Evolutionary conservation across 441 rosid species (phyloP).

Genomic region (Dalechampia spathulata): DNA sequence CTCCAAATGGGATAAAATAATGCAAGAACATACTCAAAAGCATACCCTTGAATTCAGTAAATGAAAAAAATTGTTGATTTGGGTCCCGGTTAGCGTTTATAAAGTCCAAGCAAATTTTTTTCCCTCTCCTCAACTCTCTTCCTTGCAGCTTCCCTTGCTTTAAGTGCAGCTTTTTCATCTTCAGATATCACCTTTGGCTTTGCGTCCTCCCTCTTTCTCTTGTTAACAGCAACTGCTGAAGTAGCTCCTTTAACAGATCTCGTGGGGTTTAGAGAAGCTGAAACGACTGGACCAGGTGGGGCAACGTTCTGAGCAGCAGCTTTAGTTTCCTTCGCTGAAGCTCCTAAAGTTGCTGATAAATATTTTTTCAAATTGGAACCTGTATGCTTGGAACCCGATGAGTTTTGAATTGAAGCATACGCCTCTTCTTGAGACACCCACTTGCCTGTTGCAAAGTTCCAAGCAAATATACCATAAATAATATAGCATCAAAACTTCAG

Average conservation of each 20-base stretch:
- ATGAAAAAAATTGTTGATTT: no score
- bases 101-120: slow-evolving; percentile 79
- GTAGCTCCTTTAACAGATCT: slow-evolving; percentile 66
- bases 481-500: not conserved
- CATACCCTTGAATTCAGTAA: slow-evolving; percentile 7
- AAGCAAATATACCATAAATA: slow-evolving; percentile 19
- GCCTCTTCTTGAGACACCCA: slow-evolving; percentile 91
- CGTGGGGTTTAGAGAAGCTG: slow-evolving; percentile 51
- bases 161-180: slow-evolving; percentile 79
- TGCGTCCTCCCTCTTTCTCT: slow-evolving; percentile 68
- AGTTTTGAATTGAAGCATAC: slow-evolving; percentile 36
- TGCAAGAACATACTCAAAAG: not conserved
- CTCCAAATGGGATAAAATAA: no score
- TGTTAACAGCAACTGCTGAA: slow-evolving; percentile 49
- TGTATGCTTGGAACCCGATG: slow-evolving; percentile 36
- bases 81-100: slow-evolving; percentile 41
- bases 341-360: slow-evolving; percentile 22
- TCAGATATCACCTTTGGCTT: slow-evolving; percentile 56
- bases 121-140: slow-evolving; percentile 91
- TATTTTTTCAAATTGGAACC: slow-evolving; percentile 34
- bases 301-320: slow-evolving; percentile 28
- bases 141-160: slow-evolving; percentile 88
- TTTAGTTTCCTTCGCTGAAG: slow-evolving; percentile 26
- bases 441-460: slow-evolving; percentile 53
- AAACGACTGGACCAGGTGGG: slow-evolving; percentile 56